Evolutionary conservation across 139 green algal species (phyloP).

Genomic region (Haematococcus lacustris): DNA sequence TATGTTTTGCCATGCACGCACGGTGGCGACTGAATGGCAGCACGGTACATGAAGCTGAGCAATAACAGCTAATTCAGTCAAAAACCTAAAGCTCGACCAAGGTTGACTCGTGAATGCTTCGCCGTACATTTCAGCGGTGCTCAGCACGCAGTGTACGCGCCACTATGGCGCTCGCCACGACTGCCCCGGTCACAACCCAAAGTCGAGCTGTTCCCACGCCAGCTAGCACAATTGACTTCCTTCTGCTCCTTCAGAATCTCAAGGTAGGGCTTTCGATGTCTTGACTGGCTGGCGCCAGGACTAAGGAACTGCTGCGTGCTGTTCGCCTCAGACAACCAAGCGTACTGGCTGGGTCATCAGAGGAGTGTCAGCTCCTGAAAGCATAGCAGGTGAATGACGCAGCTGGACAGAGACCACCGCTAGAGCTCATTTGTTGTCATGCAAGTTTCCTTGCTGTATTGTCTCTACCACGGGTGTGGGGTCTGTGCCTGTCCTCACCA

Average conservation of each 20-base stretch:
- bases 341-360: constrained; percentile 82
- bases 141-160: too few relatives aligned
- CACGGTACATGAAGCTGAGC: too few relatives aligned
- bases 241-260: constrained; percentile 64
- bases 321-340: constrained; percentile 59
- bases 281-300: neutral
- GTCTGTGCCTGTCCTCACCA: neutral
- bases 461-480: neutral
- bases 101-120: too few relatives aligned
- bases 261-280: constrained; percentile 37
- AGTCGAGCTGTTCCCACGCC: constrained; percentile 25
- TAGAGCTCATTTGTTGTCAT: neutral
- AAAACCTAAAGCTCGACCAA: too few relatives aligned
- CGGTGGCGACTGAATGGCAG: too few relatives aligned
- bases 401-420: too few relatives aligned
- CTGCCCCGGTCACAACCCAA: too few relatives aligned
- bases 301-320: neutral
- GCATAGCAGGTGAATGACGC: constrained; percentile 58
- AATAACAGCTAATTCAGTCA: too few relatives aligned
- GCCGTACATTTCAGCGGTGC: too few relatives aligned
- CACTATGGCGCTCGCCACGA: too few relatives aligned
- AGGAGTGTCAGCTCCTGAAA: constrained; percentile 70
- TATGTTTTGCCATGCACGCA: too few relatives aligned
- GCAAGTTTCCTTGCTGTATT: neutral
- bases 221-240: constrained; percentile 59